Percentiles rank a stretch among this genome's conserved stretches.
Evolutionary conservation across 2,329 filamentous ascomycete genomes (phyloP).

Genomic region (Diaporthe ilicicola): DNA sequence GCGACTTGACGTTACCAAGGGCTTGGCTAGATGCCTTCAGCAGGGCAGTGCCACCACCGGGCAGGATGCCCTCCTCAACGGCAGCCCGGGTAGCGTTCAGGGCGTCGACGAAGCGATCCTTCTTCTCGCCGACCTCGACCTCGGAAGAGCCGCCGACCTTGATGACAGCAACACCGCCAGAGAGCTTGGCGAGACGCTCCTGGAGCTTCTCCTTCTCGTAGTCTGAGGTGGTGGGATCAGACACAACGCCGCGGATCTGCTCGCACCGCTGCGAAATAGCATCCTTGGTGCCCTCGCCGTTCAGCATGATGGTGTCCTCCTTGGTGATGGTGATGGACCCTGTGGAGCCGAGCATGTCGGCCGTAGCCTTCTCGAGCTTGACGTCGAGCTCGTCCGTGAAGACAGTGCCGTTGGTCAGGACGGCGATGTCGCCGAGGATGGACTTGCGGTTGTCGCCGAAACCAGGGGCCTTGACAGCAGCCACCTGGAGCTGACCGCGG

Average conservation of each 20-base stretch:
- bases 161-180: slow-evolving; percentile 98
- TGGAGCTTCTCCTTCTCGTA: slow-evolving; percentile 99
- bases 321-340: slow-evolving; percentile 99
- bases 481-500: slow-evolving; percentile 97
- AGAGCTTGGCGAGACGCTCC: slow-evolving; percentile 99
- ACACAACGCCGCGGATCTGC: slow-evolving; percentile 98
- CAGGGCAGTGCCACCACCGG: slow-evolving; percentile 96
- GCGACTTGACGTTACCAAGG: slow-evolving; percentile 80
- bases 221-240: slow-evolving; percentile 91
- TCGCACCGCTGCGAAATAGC: slow-evolving; percentile 93
- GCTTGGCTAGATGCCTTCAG: slow-evolving; percentile 96
- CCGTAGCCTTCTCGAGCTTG: slow-evolving; percentile 98
- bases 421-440: slow-evolving; percentile 94
- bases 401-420: slow-evolving; percentile 96
- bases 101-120: slow-evolving; percentile 98
- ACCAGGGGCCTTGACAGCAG: slow-evolving; percentile 97
- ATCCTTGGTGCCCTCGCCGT: slow-evolving; percentile 96
- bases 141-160: slow-evolving; percentile 98
- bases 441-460: slow-evolving; percentile 99
- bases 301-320: slow-evolving; percentile 98
- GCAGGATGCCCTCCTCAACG: slow-evolving; percentile 98
- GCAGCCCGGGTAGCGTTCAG: slow-evolving; percentile 97
- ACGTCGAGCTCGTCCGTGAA: slow-evolving; percentile 98
- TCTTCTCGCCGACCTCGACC: slow-evolving; percentile 99
- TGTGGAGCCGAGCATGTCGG: slow-evolving; percentile 95